A percentile compares a stretch with the other conserved stretches of the same genome.
Conservation (phyloP, 2,329 filamentous ascomycete species). For the Colletotrichum eleusines region DNA sequence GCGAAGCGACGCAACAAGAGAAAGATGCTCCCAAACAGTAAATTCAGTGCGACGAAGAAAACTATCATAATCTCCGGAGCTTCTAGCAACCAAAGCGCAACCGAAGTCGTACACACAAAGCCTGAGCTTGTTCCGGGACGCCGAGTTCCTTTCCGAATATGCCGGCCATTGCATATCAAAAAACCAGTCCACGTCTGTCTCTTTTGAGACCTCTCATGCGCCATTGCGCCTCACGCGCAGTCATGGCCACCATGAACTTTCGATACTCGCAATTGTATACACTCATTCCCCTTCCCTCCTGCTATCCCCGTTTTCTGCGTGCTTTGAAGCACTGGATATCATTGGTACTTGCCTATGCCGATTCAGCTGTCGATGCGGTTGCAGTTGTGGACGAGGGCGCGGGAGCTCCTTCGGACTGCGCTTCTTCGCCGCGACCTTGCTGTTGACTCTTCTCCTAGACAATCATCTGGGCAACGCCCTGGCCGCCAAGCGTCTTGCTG, state of each 20-base stretch:
- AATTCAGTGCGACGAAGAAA: constrained; percentile 38
- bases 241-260: not conserved
- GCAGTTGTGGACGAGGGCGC: not conserved
- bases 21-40: constrained; percentile 25
- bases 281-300: constrained; percentile 16
- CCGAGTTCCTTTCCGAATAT: constrained; percentile 40
- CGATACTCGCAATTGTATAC: constrained; percentile 26
- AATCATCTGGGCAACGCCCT: constrained; percentile 97
- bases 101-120: constrained; percentile 37
- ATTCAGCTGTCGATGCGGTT: constrained; percentile 13
- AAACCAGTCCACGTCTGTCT: constrained; percentile 16
- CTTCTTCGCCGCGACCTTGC: constrained; percentile 7
- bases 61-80: constrained; percentile 36
- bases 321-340: constrained; percentile 41
- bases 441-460: constrained; percentile 66
- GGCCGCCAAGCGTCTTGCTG: constrained; percentile 95
- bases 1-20: not conserved
- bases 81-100: constrained; percentile 40
- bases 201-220: not conserved
- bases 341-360: constrained; percentile 17
- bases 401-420: constrained; percentile 6
- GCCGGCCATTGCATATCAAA: constrained; percentile 39
- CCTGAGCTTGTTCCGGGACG: constrained; percentile 41
- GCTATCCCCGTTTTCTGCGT: constrained; percentile 23
- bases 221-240: constrained; percentile 9